Evolutionary conservation across 805 yeast species (phyloP).

Genomic region (Kuraishia hungarica): DNA sequence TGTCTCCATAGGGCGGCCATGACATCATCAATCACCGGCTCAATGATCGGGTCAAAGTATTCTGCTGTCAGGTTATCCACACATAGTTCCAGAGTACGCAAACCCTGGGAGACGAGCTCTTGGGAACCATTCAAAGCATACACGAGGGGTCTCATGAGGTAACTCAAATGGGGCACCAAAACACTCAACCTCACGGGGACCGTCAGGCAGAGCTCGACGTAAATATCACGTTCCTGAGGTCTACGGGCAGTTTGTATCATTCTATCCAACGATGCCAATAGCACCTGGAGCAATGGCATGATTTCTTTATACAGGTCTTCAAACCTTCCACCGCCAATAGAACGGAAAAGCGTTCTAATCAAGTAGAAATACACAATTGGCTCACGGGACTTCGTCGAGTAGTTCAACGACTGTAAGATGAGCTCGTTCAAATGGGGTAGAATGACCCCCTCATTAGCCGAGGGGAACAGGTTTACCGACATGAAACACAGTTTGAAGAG

Average conservation of each 20-base stretch:
- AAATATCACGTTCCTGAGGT: constrained; percentile 87
- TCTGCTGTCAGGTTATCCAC: constrained; percentile 95
- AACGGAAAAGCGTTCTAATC: constrained; percentile 81
- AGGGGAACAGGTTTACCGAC: constrained; percentile 90
- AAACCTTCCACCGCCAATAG: constrained; percentile 95
- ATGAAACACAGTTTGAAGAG: constrained; percentile 88
- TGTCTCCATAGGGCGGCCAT: constrained; percentile 91
- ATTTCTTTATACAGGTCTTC: constrained; percentile 90
- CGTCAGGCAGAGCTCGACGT: constrained; percentile 89
- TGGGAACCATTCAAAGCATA: constrained; percentile 84
- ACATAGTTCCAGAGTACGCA: constrained; percentile 89
- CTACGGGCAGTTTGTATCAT: constrained; percentile 76
- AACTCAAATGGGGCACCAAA: constrained; percentile 84
- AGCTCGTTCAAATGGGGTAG: constrained; percentile 82
- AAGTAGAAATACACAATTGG: constrained; percentile 86
- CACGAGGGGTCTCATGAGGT: constrained; percentile 85
- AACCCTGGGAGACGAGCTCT: constrained; percentile 89
- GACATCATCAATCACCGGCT: constrained; percentile 91
- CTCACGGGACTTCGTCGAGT: constrained; percentile 80
- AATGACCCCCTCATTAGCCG: constrained; percentile 78
- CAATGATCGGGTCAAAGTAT: constrained; percentile 93
- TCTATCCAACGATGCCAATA: constrained; percentile 78
- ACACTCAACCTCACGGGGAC: constrained; percentile 94
- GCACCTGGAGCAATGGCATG: constrained; percentile 79
- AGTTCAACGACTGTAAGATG: constrained; percentile 69